These are phyloP conservation scores for Aspergillus sp. DNA, from an alignment of 2,329 filamentous ascomycete species.

Conservation along the genomic window DNA sequence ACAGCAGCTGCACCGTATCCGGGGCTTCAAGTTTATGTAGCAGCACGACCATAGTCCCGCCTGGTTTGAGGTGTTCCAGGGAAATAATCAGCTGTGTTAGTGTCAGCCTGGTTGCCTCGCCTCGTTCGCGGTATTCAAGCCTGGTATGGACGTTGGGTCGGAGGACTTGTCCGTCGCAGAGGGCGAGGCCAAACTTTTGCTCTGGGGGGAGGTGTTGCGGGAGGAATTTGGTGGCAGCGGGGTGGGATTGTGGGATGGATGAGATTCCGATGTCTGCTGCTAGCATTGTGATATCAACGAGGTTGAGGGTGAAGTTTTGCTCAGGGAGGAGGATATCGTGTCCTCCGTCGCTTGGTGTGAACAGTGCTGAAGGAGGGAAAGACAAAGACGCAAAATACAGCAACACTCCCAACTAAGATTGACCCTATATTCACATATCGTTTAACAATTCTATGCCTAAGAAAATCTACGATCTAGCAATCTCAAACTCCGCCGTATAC, in stretches of 20 bases:
- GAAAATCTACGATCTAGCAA: background rate
- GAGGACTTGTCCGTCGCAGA: slow-evolving; percentile 52
- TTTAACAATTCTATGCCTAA: background rate
- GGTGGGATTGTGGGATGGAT: slow-evolving; percentile 20
- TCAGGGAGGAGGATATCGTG: background rate
- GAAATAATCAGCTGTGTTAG: slow-evolving; percentile 44
- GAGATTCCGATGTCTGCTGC: slow-evolving; percentile 45
- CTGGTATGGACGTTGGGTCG: slow-evolving; percentile 35
- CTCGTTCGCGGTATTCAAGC: slow-evolving; percentile 30
- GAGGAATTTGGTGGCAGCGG: slow-evolving; percentile 25
- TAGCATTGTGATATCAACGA: slow-evolving; percentile 55
- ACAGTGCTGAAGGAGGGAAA: too few relatives aligned
- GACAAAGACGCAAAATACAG: too few relatives aligned
- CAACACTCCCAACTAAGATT: too few relatives aligned
- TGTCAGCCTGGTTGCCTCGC: slow-evolving; percentile 42
- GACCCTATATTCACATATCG: too few relatives aligned
- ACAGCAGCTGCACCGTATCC: slow-evolving; percentile 39
- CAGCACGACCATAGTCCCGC: slow-evolving; percentile 54
- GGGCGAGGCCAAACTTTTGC: slow-evolving; percentile 43
- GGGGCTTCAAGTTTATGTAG: slow-evolving; percentile 51
- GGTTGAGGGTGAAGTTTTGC: slow-evolving; percentile 17
- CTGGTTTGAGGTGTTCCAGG: slow-evolving; percentile 46
- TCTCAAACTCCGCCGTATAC: slow-evolving; percentile 42
- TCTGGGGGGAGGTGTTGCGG: slow-evolving; percentile 22
- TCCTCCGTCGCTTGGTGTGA: background rate